Percentiles rank a stretch among this genome's conserved stretches.
phyloP scores from a whole-genome alignment of 768 basidiomycete genomes.

The Tricholomella constricta region DNA sequence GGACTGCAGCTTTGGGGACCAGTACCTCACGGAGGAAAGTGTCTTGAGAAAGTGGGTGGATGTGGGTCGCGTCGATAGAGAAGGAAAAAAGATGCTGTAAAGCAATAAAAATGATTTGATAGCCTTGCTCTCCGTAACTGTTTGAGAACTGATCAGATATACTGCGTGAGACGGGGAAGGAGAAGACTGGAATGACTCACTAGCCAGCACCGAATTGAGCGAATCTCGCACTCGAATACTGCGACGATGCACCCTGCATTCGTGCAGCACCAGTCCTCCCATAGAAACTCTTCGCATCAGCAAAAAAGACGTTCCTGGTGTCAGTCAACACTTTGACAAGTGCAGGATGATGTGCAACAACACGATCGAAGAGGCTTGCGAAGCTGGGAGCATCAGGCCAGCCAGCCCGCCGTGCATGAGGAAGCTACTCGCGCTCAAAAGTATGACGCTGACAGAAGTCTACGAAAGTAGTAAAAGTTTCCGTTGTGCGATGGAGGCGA shows the following conservation, averaged over 20 bases:
- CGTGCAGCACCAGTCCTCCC: neutral
- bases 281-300: neutral
- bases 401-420: neutral
- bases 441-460: no score
- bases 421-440: neutral
- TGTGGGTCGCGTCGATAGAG: neutral
- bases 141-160: neutral
- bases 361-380: neutral
- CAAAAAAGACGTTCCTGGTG: neutral
- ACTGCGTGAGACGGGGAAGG: no score
- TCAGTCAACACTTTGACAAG: neutral
- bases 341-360: neutral
- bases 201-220: neutral
- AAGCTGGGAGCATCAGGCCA: neutral
- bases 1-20: neutral
- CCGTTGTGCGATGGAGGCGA: neutral
- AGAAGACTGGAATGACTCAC: no score
- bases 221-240: no score
- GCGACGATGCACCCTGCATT: neutral
- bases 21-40: neutral
- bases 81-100: neutral
- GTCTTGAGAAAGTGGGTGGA: no score
- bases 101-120: neutral
- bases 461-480: neutral
- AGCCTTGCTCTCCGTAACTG: neutral